phyloP scores from a whole-genome alignment of 345 rosid species.

The Citrus inodora region DNA sequence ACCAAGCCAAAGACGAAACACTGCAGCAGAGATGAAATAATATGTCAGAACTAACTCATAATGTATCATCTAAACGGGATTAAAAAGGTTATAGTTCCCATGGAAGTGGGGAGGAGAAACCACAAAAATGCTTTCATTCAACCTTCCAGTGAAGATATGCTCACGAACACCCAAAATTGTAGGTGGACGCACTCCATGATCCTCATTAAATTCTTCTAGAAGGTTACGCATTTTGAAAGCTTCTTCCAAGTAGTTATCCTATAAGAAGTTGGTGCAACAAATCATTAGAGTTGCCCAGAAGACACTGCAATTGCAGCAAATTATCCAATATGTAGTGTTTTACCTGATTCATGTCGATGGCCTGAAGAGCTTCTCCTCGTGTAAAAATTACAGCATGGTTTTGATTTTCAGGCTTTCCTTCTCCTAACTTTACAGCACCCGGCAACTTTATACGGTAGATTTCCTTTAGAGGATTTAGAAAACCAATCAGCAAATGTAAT shows the following conservation, averaged over 20 bases:
- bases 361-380: conserved; percentile 96
- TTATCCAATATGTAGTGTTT: conserved; percentile 1
- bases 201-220: conserved; percentile 90
- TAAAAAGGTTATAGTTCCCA: not conserved
- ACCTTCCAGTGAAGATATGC: conserved; percentile 99
- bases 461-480: conserved; percentile 51
- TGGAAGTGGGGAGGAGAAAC: not conserved
- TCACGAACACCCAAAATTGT: conserved; percentile 94
- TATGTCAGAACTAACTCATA: conserved; percentile 17
- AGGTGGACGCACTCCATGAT: conserved; percentile 93
- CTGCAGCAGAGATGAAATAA: conserved; percentile 37
- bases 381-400: conserved; percentile 90
- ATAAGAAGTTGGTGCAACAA: conserved; percentile 16
- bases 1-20: conserved; percentile 98
- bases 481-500: conserved; percentile 14
- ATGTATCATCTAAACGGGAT: not conserved
- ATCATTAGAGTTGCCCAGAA: not conserved
- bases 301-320: not conserved
- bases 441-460: conserved; percentile 91
- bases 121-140: conserved; percentile 3
- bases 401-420: conserved; percentile 98
- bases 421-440: conserved; percentile 85
- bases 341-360: conserved; percentile 99
- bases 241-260: conserved; percentile 99
- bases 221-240: conserved; percentile 97